Base-by-base conservation (phyloP, 257 asterid species). In the Penstemon barbatus region DNA sequence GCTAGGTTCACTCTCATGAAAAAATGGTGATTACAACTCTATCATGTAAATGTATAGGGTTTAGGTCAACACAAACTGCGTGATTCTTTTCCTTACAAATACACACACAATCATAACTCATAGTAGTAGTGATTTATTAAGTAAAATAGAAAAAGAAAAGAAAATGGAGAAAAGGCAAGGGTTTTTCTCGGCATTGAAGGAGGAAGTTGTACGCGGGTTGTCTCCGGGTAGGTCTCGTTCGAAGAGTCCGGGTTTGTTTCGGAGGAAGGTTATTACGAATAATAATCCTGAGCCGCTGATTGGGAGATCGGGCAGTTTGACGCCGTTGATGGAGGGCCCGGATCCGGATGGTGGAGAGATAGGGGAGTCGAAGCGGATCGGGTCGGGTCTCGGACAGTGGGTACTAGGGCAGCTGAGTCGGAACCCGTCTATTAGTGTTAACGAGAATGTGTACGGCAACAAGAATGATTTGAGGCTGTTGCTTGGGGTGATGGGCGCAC, bases 401-500 rank as follows among this genome's bases (percentile, higher is more conserved):
- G 81, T 89, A 64, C 79, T 81, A 40, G 95, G 87, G 1, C 95
- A 89, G 74, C 82, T 89, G 48, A 73, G 74, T 7, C 83, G 96
- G 43, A 81, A 78, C 61, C 85, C 96, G 1, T 90, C 97, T 8
- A 75, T 79, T 8, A 73, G 88, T 46, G 75, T 83, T 72, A 74
- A 19, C 65, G 84, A 74, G 63, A 78, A 54, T 42, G 91, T 78
- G 53, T 70, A 64, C 55, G 51, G 55, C 70, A 75, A 74, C 63
- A 84, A 66, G 84, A 79, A 88, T 60, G 98, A 93, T 83, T 86
- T 88, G 86, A 76, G 98, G 70, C 71, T 92, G 63, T 78, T 92
- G 81, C 96, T 92, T 40, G 97, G 98, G 8, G 97, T 90, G 10
- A 88, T 92, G 98, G 97, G 97, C 15, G 97, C 97, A 39, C 97